These are phyloP conservation scores for Dactylonectria macrodidyma DNA, from an alignment of 2,329 filamentous ascomycete genomes.

Conservation along the genomic window DNA sequence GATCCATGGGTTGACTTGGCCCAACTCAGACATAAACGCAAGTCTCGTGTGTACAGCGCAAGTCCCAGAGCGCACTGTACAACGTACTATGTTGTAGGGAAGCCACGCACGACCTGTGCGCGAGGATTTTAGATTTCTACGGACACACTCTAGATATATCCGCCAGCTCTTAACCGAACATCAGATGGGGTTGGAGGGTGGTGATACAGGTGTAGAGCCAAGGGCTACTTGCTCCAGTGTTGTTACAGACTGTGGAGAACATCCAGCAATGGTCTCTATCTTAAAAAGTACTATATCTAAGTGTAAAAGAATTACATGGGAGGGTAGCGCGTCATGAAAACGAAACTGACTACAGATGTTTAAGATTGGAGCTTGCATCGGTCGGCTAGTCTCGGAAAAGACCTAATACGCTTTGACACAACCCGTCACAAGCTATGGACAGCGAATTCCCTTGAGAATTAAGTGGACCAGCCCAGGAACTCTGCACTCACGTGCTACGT, in stretches of 20 bases:
- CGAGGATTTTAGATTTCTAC: not conserved
- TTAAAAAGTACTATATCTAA: not conserved
- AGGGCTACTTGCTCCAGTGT: not conserved
- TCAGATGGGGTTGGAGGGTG: not conserved
- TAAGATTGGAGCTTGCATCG: not conserved
- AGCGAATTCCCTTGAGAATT: conserved; percentile 1
- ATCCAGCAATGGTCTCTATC: not conserved
- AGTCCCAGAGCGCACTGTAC: not conserved
- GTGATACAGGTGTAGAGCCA: not conserved
- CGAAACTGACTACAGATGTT: not conserved
- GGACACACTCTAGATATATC: not conserved
- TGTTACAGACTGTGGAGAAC: not conserved
- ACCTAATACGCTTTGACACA: conserved; percentile 4
- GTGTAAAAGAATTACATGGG: too few species aligned
- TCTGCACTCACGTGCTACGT: not conserved
- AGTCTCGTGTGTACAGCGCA: not conserved
- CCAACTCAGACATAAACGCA: not conserved
- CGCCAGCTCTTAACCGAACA: not conserved
- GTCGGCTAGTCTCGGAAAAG: not conserved
- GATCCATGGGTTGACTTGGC: conserved; percentile 12
- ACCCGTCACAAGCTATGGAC: conserved; percentile 10
- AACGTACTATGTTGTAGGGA: too few species aligned
- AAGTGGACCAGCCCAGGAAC: conserved; percentile 10
- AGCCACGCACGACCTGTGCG: not conserved
- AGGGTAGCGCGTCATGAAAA: not conserved